Conservation (phyloP, 106 monocot genomes). For the Dioscorea alata region DNA sequence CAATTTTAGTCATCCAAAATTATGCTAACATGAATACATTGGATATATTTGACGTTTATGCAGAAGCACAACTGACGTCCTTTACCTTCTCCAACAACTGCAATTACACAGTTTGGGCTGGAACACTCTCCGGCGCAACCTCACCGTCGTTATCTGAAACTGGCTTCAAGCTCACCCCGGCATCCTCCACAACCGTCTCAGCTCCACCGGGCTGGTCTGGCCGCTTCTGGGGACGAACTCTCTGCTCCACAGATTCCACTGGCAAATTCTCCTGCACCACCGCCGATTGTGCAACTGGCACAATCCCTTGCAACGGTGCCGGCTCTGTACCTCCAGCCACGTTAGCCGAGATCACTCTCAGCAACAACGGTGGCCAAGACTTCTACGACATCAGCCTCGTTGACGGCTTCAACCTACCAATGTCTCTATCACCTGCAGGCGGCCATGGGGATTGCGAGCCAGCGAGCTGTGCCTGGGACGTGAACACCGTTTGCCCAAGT, state of each 20-base stretch:
- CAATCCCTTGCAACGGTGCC: conserved; percentile 14
- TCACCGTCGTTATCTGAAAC: conserved; percentile 23
- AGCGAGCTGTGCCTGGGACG: conserved; percentile 19
- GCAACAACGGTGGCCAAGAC: conserved; percentile 17
- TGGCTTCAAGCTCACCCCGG: conserved; percentile 30
- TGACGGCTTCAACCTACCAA: conserved; percentile 59
- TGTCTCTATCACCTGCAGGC: conserved; percentile 22
- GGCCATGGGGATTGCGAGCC: conserved; percentile 11
- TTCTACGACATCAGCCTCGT: conserved; percentile 56
- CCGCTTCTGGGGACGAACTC: conserved; percentile 22
- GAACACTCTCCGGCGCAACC: conserved; percentile 25
- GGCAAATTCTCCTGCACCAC: conserved; percentile 10
- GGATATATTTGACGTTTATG: too few species aligned
- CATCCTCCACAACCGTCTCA: conserved; percentile 11
- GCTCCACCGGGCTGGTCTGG: conserved; percentile 46
- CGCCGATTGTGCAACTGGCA: conserved; percentile 20
- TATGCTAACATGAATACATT: too few species aligned
- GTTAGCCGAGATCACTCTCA: conserved; percentile 38
- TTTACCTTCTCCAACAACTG: conserved; percentile 50
- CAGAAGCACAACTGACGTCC: not conserved
- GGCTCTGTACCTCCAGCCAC: conserved; percentile 19
- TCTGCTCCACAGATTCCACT: conserved; percentile 12
- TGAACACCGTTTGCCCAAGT: conserved; percentile 39
- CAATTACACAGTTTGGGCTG: conserved; percentile 36
- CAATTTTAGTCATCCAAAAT: too few species aligned